Evolutionary conservation across 352 stramenopile genomes (phyloP), one percentile per base, ranked within the genome.

Genomic region (Phytophthora sansomeana): DNA sequence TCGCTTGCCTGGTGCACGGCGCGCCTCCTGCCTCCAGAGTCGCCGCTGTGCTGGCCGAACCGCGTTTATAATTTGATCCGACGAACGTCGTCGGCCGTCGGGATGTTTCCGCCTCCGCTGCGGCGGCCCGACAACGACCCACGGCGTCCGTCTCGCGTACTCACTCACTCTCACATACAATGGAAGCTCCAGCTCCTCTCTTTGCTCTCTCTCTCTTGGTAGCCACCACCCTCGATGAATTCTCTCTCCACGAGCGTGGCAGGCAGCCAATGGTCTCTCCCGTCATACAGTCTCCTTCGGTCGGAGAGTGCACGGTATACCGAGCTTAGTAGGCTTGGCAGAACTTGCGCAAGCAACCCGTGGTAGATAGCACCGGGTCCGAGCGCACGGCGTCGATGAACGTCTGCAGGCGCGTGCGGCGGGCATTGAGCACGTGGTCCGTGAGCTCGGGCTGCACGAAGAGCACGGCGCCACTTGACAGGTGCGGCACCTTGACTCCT

Each of bases 391-490:
- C 59, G 47, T 90, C 72, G 2, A 94, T 54, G 58, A 94, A 94
- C n/a, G 63, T 60, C 72, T 94, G 86, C 26, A 94, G 57, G 7
- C 67, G 72, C 19, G 52, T 33, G 17, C 86, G 82, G 3, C 86
- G 81, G 21, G 81, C 84, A 43, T 81, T 80, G 21, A 94, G 74
- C 51, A 94, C 84, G 42, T 94, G 66, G 24, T 83, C 62, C 26
- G 75, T 92, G 19, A 94, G 77, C 55, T 89, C 75, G 2, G 61
- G 72, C 55, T 94, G 78, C 62, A 90, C 74, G 47, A 93, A 93
- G 14, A 92, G 75, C 59, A 91, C 72, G 2, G 74, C 72, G 10
- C 81, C 85, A 28, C 71, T 91, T 28, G 78, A 90, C 10, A 93
- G 43, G 51, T 92, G 83, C 63, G 85, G 83, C 46, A 93, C 80